A percentile compares a stretch with the other conserved stretches of the same genome.
Evolutionary conservation across 371 early-diverging fungal species (phyloP).

Genomic region (Coelomomyces lativittatus): DNA sequence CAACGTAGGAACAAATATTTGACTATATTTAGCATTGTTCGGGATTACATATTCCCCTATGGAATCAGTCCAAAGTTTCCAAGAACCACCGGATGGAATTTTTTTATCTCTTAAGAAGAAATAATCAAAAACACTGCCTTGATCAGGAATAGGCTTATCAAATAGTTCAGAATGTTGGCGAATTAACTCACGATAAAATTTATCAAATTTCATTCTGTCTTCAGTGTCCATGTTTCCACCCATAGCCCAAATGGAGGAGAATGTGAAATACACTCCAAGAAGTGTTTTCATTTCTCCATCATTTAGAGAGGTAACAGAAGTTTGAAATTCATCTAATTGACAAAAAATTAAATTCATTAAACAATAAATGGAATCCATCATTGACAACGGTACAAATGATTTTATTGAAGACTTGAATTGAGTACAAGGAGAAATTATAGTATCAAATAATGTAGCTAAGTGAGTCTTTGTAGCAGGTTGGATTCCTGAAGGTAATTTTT

Average conservation of each 20-base stretch:
- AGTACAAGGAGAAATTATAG: constrained; percentile 8
- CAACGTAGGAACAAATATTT: constrained; percentile 37
- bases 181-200: constrained; percentile 11
- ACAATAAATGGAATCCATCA: constrained; percentile 13
- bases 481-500: constrained; percentile 8
- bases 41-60: constrained; percentile 13
- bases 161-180: constrained; percentile 5
- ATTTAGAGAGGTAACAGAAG: too few species aligned
- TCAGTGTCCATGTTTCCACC: constrained; percentile 27
- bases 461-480: background rate
- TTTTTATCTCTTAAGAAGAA: constrained; percentile 13
- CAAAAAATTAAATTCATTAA: constrained; percentile 26
- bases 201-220: constrained; percentile 25
- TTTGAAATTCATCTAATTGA: constrained; percentile 19
- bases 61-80: constrained; percentile 28
- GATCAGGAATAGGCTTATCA: constrained; percentile 8
- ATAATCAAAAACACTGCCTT: constrained; percentile 22
- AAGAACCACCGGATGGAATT: constrained; percentile 13
- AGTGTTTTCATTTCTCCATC: background rate
- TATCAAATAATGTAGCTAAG: background rate
- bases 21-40: constrained; percentile 20
- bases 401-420: constrained; percentile 11
- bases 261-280: constrained; percentile 3
- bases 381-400: constrained; percentile 22
- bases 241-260: constrained; percentile 21